phyloP scores from a whole-genome alignment of 2,329 filamentous ascomycete genomes.

The Alternaria infectoria region DNA sequence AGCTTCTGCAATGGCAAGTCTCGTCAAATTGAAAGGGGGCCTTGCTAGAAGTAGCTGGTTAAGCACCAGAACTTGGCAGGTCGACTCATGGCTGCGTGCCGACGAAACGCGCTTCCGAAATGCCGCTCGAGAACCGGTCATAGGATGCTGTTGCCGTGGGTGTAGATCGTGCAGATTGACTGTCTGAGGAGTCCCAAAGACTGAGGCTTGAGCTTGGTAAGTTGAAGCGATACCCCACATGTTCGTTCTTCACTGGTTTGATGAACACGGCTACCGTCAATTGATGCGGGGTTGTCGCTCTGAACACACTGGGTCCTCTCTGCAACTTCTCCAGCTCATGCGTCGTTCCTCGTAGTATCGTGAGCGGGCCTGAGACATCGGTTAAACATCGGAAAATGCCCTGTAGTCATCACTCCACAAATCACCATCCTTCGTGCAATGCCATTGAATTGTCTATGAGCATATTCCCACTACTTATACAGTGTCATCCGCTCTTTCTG shows the following conservation, averaged over 20 bases:
- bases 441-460: conserved; percentile 45
- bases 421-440: conserved; percentile 13
- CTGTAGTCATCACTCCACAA: background rate
- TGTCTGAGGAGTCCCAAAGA: background rate
- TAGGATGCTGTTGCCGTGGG: background rate
- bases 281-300: background rate
- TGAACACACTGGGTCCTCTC: background rate
- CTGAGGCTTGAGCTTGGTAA: background rate
- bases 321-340: background rate
- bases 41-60: background rate
- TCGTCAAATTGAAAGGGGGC: background rate
- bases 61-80: background rate
- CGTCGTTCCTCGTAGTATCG: background rate
- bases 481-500: conserved; percentile 22
- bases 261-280: background rate
- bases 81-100: background rate
- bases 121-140: background rate
- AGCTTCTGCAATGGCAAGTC: background rate
- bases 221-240: background rate
- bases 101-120: background rate
- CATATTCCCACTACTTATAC: conserved; percentile 45
- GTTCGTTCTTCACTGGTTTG: background rate
- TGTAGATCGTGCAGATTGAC: background rate
- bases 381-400: background rate
- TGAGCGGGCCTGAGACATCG: background rate